Evolutionary conservation across 176 grass and related monocot species (phyloP).

Genomic region (Thalia dealbata): DNA sequence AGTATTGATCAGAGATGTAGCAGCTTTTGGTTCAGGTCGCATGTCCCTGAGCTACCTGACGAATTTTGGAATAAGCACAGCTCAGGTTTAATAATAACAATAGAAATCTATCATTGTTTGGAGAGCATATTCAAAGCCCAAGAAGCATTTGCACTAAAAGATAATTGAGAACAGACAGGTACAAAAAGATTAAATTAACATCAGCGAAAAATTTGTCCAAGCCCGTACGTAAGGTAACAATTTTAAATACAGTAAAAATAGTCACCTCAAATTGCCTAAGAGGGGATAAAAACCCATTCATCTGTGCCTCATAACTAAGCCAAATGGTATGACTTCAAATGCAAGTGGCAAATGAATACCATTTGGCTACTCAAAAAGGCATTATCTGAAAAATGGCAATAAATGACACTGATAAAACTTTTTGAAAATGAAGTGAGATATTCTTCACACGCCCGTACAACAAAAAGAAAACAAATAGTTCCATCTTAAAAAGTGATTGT

Average conservation of each 20-base stretch:
- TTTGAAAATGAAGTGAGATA: neutral
- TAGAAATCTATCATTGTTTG: too few relatives aligned
- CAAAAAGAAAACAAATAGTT: neutral
- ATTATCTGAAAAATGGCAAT: neutral
- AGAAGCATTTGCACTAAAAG: too few relatives aligned
- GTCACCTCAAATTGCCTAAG: neutral
- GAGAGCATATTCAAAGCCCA: too few relatives aligned
- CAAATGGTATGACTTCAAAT: neutral
- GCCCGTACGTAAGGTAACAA: neutral
- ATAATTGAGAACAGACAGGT: neutral
- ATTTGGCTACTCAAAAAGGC: neutral
- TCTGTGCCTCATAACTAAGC: neutral
- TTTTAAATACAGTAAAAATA: neutral
- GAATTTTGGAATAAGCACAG: neutral
- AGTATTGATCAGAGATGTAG: too few relatives aligned
- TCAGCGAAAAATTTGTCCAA: neutral
- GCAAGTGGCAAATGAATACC: neutral
- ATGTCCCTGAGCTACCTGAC: neutral
- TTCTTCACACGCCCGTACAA: too few relatives aligned
- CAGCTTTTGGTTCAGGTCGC: neutral
- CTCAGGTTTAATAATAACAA: too few relatives aligned
- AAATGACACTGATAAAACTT: too few relatives aligned
- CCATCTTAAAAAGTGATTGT: neutral
- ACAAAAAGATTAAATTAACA: neutral
- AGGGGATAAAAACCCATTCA: neutral